These are phyloP conservation scores for Globisporangium yorkense DNA, from an alignment of 352 stramenopile genomes.

Conservation along the genomic window DNA sequence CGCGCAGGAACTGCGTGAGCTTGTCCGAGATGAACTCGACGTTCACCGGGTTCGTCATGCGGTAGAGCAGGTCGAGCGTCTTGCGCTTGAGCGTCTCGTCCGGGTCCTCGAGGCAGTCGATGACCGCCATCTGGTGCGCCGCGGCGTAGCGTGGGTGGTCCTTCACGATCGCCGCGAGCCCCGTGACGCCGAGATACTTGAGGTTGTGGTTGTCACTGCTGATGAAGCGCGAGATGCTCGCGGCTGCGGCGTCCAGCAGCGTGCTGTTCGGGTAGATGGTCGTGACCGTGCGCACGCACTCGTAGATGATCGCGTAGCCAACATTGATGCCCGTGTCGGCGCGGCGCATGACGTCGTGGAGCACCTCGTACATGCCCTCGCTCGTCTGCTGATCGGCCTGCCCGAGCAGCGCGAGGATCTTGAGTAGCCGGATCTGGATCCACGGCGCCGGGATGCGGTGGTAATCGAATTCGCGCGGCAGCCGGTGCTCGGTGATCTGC, in stretches of 20 bases:
- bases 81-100: constrained; percentile 99
- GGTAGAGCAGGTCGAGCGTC: constrained; percentile 94
- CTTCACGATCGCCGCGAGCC: constrained; percentile 98
- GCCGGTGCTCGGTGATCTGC: constrained; percentile 98
- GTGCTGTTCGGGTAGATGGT: constrained; percentile 99
- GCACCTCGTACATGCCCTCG: constrained; percentile 99
- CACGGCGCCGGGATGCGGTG: constrained; percentile 99
- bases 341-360: constrained; percentile 97
- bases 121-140: constrained; percentile 99
- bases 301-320: constrained; percentile 99
- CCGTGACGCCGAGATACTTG: constrained; percentile 98
- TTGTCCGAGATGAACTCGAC: constrained; percentile 99
- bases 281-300: constrained; percentile 98
- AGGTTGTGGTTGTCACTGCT: constrained; percentile 96
- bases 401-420: constrained; percentile 95
- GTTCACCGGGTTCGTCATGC: constrained; percentile 99
- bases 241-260: constrained; percentile 92
- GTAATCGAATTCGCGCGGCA: constrained; percentile 99
- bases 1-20: constrained; percentile 94
- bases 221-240: constrained; percentile 94
- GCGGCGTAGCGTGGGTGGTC: constrained; percentile 95
- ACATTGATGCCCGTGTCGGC: constrained; percentile 99
- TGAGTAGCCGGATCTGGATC: constrained; percentile 98
- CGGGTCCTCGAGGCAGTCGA: constrained; percentile 99
- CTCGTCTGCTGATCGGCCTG: constrained; percentile 91